Base-by-base conservation (phyloP, 148 eudicot species). In the Cornus kousa region DNA sequence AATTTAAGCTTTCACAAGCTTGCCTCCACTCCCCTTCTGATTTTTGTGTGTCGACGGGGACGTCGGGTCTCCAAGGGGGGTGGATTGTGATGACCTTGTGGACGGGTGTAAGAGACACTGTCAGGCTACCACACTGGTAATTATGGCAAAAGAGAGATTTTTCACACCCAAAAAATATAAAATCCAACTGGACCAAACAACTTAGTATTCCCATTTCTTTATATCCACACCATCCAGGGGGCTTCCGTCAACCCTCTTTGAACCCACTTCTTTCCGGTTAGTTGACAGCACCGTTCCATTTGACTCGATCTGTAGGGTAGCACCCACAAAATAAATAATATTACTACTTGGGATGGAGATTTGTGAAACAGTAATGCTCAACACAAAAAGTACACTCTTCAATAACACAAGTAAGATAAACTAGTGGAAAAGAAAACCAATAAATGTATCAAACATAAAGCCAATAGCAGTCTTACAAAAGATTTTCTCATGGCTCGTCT, bases 201-300 rank as follows among this genome's bases (percentile, higher is more conserved):
- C 6, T 81, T 73, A 91, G 75, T 62, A 75, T 82, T 91, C 94
- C 92, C 92, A 89, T 80, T 91, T 91, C 92, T 83, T 91, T 89
- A 89, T 35, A 87, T 89, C 92, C 94, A 91, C 89, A 72, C 90
- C 90, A 68, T 91, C 92, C 0, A 92, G 94, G 71, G 94, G 86
- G 70, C 82, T 86, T 73, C 90, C 88, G 67, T 91, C 92, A 2
- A 91, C 87, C 94, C 80, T 87, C 87, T 89, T 91, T 2, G 85
- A 46, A 10, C 94, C 92, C 70, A 91, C 94, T 71, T 91, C 94
- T 74, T 80, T 89, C 94, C 94, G 89, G 87, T 91, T 91, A 14
- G 94, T 91, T 17, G 94, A 91, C 74, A 91, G 85, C 85, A 89
- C 92, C 0, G 94, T 91, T 70, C 94, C 94, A 74, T 87, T 89